phyloP scores from a whole-genome alignment of 1,284 basidiomycete species.

The Marasmius tenuissimus region DNA sequence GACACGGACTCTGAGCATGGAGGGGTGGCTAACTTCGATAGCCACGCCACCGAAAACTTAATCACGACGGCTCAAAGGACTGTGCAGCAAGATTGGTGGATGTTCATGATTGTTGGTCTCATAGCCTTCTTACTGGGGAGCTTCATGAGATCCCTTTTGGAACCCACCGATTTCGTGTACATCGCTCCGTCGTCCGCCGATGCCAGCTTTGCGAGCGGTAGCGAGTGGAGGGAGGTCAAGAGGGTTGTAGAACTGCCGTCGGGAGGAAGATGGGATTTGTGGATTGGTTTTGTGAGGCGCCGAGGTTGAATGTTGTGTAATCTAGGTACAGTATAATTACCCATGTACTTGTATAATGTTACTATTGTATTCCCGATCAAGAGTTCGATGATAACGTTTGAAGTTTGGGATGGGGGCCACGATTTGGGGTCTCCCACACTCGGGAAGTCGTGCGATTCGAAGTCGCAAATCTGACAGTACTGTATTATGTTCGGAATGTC shows the following conservation, averaged over 20 bases:
- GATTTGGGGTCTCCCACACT: too few species aligned
- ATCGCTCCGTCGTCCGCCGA: background rate
- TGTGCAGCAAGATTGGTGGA: constrained; percentile 49
- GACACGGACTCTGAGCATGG: background rate
- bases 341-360: background rate
- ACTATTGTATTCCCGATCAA: background rate
- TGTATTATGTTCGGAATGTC: too few species aligned
- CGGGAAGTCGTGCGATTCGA: too few species aligned
- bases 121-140: constrained; percentile 93
- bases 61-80: constrained; percentile 13
- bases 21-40: background rate
- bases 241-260: background rate
- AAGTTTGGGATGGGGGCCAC: too few species aligned
- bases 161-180: constrained; percentile 86
- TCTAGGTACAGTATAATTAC: too few species aligned
- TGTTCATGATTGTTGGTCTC: constrained; percentile 76
- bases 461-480: too few species aligned
- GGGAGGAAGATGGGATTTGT: background rate
- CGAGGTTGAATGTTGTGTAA: background rate
- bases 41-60: background rate
- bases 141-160: constrained; percentile 81
- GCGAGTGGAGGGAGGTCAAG: background rate
- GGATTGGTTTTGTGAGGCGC: background rate
- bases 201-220: background rate
- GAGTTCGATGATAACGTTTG: background rate